phyloP scores from a whole-genome alignment of 805 yeast species.

The Yarrowia sp. region DNA sequence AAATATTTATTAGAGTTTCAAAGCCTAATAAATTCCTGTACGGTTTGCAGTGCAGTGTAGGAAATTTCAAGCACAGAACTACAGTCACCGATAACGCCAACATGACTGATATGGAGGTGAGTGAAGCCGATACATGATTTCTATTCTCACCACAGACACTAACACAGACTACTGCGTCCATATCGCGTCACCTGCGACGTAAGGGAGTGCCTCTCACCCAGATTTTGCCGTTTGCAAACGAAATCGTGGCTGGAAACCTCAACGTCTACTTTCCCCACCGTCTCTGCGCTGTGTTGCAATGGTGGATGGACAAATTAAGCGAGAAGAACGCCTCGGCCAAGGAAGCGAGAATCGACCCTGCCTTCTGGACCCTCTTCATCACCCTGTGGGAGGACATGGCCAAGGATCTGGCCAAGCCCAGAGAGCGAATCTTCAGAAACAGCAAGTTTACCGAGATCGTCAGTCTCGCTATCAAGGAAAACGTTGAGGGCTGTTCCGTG shows the following conservation, averaged over 20 bases:
- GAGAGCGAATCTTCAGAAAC: constrained; percentile 19
- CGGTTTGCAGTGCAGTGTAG: not conserved
- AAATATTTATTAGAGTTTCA: constrained; percentile 18
- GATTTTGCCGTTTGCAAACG: constrained; percentile 32
- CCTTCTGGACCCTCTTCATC: constrained; percentile 14
- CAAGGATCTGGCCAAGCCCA: constrained; percentile 20
- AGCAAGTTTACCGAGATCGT: constrained; percentile 15
- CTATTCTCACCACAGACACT: not conserved
- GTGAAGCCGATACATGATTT: not conserved
- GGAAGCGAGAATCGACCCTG: constrained; percentile 11
- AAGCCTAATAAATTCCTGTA: not conserved
- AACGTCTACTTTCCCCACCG: constrained; percentile 36
- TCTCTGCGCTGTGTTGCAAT: constrained; percentile 37
- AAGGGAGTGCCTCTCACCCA: constrained; percentile 31
- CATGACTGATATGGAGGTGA: constrained; percentile 23
- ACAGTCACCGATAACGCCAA: not conserved
- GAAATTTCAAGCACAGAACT: not conserved
- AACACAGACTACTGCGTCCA: constrained; percentile 31
- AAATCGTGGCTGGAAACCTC: constrained; percentile 29
- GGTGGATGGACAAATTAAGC: constrained; percentile 37
- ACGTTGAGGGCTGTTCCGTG: not conserved
- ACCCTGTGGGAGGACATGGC: constrained; percentile 4
- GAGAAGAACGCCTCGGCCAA: constrained; percentile 30
- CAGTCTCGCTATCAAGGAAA: not conserved
- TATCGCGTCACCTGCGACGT: constrained; percentile 36